These are phyloP conservation scores for Pneumocystis oryctolagi DNA, from an alignment of 1,139 yeast genomes.

Conservation along the genomic window DNA sequence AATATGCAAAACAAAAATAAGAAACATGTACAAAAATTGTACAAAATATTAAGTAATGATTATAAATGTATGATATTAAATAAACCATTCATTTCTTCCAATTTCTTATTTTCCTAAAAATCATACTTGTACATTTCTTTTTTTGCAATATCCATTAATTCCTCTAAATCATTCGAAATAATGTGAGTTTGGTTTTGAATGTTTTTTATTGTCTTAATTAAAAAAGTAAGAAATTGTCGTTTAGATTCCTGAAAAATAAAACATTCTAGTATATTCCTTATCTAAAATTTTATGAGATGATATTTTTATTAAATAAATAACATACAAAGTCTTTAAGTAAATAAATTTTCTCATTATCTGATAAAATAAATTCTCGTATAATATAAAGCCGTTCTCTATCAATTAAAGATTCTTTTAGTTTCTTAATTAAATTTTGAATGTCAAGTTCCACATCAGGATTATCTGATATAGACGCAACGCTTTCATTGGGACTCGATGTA, in stretches of 20 bases:
- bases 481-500: constrained; percentile 2
- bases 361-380: constrained; percentile 13
- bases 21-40: neutral
- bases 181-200: neutral
- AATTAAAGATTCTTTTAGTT: constrained; percentile 13
- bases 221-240: constrained; percentile 12
- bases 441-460: neutral
- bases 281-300: neutral
- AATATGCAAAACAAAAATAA: neutral
- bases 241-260: constrained; percentile 17
- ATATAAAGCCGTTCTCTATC: constrained; percentile 17
- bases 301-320: neutral
- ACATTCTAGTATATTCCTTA: constrained; percentile 13
- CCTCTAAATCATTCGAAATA: neutral
- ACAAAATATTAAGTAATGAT: neutral
- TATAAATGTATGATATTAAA: neutral
- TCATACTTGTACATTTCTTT: neutral
- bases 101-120: neutral
- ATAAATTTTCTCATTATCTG: neutral
- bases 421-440: neutral
- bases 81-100: neutral
- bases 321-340: neutral
- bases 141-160: neutral
- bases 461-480: neutral
- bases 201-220: neutral